Percentiles rank a stretch among this genome's conserved stretches.
phyloP scores from a whole-genome alignment of 1,139 yeast species.

The Blastobotrys arbuscula region DNA sequence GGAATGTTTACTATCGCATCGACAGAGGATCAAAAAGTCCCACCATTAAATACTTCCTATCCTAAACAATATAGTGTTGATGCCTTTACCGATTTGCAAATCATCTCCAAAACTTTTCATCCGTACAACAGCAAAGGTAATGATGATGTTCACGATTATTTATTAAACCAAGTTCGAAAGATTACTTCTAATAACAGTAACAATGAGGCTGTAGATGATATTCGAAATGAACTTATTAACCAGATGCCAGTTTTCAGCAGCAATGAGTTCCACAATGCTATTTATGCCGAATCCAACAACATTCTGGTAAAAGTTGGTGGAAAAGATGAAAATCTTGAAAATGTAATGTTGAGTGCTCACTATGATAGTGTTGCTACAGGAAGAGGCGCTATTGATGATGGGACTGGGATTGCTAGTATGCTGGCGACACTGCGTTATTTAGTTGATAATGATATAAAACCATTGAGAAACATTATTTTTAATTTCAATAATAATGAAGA shows the following conservation, averaged over 20 bases:
- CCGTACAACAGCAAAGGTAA: constrained; percentile 75
- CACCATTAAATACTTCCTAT: constrained; percentile 17
- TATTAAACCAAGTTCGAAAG: constrained; percentile 44
- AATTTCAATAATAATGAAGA: constrained; percentile 91
- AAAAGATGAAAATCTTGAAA: constrained; percentile 45
- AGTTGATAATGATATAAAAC: constrained; percentile 42
- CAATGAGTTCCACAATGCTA: constrained; percentile 41
- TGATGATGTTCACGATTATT: constrained; percentile 67
- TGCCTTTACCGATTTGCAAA: constrained; percentile 67
- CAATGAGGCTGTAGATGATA: constrained; percentile 46
- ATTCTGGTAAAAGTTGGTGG: constrained; percentile 70
- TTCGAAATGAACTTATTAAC: constrained; percentile 41
- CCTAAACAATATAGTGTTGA: constrained; percentile 35
- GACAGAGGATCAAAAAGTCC: constrained; percentile 14
- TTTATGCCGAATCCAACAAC: constrained; percentile 77
- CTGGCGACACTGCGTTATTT: constrained; percentile 60
- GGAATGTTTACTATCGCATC: constrained; percentile 13
- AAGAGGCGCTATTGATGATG: constrained; percentile 88
- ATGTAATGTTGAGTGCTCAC: constrained; percentile 75
- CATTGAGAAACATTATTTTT: constrained; percentile 66
- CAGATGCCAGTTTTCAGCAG: constrained; percentile 40
- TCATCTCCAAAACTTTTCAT: constrained; percentile 60
- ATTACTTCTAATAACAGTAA: constrained; percentile 24
- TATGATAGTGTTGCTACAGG: constrained; percentile 87
- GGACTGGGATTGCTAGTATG: constrained; percentile 83